phyloP scores from a whole-genome alignment of 176 grass and related monocot species.

The Typha latifolia region DNA sequence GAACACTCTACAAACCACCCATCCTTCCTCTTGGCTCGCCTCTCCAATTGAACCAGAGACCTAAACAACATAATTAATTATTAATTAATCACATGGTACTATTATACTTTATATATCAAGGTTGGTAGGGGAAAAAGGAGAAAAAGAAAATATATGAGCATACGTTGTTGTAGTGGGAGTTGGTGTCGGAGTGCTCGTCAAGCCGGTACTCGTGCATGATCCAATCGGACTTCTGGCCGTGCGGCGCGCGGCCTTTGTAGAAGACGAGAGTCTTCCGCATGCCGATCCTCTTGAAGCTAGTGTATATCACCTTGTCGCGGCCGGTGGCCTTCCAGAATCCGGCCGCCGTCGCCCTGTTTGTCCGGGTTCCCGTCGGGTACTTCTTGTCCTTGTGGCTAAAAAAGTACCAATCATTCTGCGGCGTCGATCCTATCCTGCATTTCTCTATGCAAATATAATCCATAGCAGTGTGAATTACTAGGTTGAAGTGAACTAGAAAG shows the following conservation, averaged over 20 bases:
- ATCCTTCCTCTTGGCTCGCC: conserved; percentile 60
- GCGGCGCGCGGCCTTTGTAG: conserved; percentile 74
- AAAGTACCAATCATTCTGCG: conserved; percentile 88
- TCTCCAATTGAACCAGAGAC: conserved; percentile 29
- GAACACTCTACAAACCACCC: conserved; percentile 90
- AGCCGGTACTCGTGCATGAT: conserved; percentile 97
- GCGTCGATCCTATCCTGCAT: conserved; percentile 57
- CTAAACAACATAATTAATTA: not conserved
- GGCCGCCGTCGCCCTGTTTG: conserved; percentile 69
- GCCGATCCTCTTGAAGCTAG: conserved; percentile 40
- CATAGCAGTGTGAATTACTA: too few relatives aligned
- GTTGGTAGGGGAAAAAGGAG: too few relatives aligned
- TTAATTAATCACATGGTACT: not conserved
- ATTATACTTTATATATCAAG: too few relatives aligned
- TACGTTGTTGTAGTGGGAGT: conserved; percentile 8
- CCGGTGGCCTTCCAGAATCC: conserved; percentile 95
- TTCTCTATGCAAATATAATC: conserved; percentile 28
- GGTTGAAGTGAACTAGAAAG: too few relatives aligned
- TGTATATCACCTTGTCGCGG: conserved; percentile 75
- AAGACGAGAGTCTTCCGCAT: conserved; percentile 95
- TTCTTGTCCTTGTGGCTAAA: conserved; percentile 98
- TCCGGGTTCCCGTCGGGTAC: conserved; percentile 81
- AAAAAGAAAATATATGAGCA: too few relatives aligned
- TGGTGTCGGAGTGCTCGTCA: conserved; percentile 27
- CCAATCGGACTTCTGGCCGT: conserved; percentile 83